Base-by-base conservation (phyloP, 148 eudicot genomes). In the Drosera capensis region DNA sequence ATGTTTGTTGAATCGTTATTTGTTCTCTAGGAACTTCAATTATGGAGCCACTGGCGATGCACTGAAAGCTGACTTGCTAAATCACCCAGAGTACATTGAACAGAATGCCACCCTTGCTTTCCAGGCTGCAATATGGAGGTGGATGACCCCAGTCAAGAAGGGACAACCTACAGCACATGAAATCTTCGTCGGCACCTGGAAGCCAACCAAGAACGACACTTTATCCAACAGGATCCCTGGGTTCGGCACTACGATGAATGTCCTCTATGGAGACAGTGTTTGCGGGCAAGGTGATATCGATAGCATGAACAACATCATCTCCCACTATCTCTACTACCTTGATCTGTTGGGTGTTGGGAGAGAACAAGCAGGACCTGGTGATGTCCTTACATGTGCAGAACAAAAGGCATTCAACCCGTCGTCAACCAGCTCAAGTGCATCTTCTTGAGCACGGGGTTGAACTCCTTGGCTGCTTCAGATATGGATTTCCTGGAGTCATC, bases 51-150 rank as follows among this genome's bases (percentile, higher is more conserved):
- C 46, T 14, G 99, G 93, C 3, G 83, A 90, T 9, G 72, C 59
- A 52, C 62, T 84, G 17, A 78, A 84, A 51, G 70, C 41, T 14
- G 79, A 84, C 63, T 65, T 90, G 48, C 63, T 90, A 56, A 68
- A 70, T 51, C 99, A 90, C 65, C 95, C 99, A 0, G 99, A 85
- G 55, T 78, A 78, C 77, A 54, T 90, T 0, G 99, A 90, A 66
- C 93, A 90, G 54, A 90, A 90, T 23, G 93, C 93, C 1, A 81
- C 99, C 25, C 56, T 90, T 8, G 93, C 88, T 40, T 90, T 90
- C 82, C 69, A 67, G 60, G 80, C 82, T 43, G 99, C 94, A 61
- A 90, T 90, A 0, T 72, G 69, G 63, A 72, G 65, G 59, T 85
- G 95, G 99, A 78, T 90, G 88, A 85, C 80, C 23, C 73, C 84